Evolutionary conservation across 768 basidiomycete species (phyloP).

Genomic region (Mycena vulgaris): DNA sequence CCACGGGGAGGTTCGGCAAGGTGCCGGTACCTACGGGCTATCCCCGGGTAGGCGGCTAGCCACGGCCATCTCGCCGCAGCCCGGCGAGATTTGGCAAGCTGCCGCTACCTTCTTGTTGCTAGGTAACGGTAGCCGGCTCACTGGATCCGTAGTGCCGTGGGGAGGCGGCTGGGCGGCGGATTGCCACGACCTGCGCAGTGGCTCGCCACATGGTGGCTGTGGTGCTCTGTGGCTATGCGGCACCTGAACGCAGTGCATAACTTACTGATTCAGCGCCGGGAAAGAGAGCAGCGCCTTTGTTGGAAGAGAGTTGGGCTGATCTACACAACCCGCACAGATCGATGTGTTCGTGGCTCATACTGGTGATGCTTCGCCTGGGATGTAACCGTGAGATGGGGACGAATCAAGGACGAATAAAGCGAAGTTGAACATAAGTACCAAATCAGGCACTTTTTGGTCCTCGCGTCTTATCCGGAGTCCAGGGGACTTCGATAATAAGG

Average conservation of each 20-base stretch:
- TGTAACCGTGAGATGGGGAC: neutral
- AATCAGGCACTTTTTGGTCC: slow-evolving; percentile 39
- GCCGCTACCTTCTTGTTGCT: no score
- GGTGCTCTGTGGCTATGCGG: no score
- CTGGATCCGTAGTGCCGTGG: no score
- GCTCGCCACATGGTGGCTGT: no score
- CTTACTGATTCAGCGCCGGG: slow-evolving; percentile 31
- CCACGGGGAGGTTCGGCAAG: no score
- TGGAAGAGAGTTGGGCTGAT: slow-evolving; percentile 2
- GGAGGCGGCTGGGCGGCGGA: no score
- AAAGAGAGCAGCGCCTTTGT: slow-evolving; percentile 7
- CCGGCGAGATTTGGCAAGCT: no score
- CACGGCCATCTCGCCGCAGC: no score
- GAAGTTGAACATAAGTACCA: slow-evolving; percentile 17
- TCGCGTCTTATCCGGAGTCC: slow-evolving; percentile 46
- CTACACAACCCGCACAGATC: slow-evolving; percentile 42
- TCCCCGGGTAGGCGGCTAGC: no score
- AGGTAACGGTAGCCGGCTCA: no score
- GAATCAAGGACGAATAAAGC: neutral
- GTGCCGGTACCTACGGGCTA: no score
- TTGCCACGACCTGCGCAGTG: no score
- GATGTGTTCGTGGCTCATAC: slow-evolving; percentile 39
- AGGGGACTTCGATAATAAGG: slow-evolving; percentile 36
- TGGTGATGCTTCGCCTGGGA: slow-evolving; percentile 42
- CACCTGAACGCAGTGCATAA: neutral